Evolutionary conservation across 1,284 basidiomycete genomes (phyloP).

Genomic region (Hypsizygus ulmarius): DNA sequence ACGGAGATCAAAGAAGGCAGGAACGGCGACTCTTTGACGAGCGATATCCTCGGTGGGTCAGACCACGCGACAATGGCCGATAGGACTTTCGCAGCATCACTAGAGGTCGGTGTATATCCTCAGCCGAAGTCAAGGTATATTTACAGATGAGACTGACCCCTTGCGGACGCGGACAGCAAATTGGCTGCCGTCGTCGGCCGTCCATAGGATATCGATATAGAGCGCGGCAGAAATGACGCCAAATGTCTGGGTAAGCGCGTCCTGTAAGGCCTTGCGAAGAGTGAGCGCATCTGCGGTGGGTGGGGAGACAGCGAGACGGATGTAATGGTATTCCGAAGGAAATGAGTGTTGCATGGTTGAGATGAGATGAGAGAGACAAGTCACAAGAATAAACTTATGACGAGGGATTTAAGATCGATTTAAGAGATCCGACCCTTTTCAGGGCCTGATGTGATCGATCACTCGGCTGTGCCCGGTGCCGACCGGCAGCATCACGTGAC

Average conservation of each 20-base stretch:
- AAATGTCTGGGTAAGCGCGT: constrained; percentile 28
- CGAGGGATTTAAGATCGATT: neutral
- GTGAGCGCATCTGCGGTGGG: constrained; percentile 22
- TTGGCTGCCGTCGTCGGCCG: constrained; percentile 26
- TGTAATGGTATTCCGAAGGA: constrained; percentile 25
- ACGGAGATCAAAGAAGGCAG: constrained; percentile 29
- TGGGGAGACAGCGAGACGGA: constrained; percentile 29
- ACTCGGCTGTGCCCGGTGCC: too few species aligned
- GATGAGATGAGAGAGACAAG: neutral
- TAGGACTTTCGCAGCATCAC: constrained; percentile 29
- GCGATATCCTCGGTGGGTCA: constrained; percentile 25
- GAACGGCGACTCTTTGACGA: constrained; percentile 33
- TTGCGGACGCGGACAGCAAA: constrained; percentile 28
- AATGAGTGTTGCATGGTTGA: constrained; percentile 17
- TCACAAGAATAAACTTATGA: neutral
- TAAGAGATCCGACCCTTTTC: too few species aligned
- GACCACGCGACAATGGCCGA: constrained; percentile 28
- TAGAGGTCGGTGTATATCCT: constrained; percentile 12
- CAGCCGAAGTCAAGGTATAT: neutral
- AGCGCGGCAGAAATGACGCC: constrained; percentile 27
- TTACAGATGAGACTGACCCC: constrained; percentile 21
- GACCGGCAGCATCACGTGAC: too few species aligned
- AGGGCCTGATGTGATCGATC: too few species aligned
- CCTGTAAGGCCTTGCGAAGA: constrained; percentile 30
- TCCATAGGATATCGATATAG: constrained; percentile 34